Base-by-base conservation (phyloP, 2,329 filamentous ascomycete genomes). In the Claviceps capensis region DNA sequence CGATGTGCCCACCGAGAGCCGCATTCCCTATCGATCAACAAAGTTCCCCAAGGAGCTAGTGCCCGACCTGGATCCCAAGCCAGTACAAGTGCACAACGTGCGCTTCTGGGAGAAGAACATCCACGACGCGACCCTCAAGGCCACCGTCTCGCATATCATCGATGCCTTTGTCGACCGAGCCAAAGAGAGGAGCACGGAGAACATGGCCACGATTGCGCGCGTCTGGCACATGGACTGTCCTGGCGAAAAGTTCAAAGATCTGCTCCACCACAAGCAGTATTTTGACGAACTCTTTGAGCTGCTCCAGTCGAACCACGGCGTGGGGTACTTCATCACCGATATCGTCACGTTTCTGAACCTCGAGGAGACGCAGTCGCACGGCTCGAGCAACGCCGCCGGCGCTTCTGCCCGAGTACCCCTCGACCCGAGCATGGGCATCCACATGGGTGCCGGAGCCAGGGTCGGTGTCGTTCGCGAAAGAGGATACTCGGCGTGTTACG, bases 171-270 rank as follows among this genome's bases (percentile, higher is more conserved):
- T 56, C 44, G 59, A 61, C 46, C 44, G 58, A 40, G 60, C 60
- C 22, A 57, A 54, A 42, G 56, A 56, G 46, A 54, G 55, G 22
- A 56, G 42, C 19, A 55, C 48, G 42, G 56, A 59, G 11, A 57
- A 57, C 48, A 42, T 57, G 49, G 61, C 60, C 5, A 62, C 61
- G 13, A 56, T 62, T 13, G 61, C 61, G 19, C 55, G 61, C 16
- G 56, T 63, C 17, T 63, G 61, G 61, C 61, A 63, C 50, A 63
- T 63, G 61, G 61, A 62, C 49, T 60, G 58, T 2, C 61, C 61
- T 0, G 59, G 57, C 30, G 61, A 62, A 26, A 62, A 62, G 54
- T 63, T 63, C 54, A 61, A 61, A 50, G 60, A 59, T 34, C 57
- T 63, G 19, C 55, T 62, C 17, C 53, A 55, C 37, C 53, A 62